Evolutionary conservation across 2,329 filamentous ascomycete genomes (phyloP).

Genomic region (Pseudogymnoascus sp.): DNA sequence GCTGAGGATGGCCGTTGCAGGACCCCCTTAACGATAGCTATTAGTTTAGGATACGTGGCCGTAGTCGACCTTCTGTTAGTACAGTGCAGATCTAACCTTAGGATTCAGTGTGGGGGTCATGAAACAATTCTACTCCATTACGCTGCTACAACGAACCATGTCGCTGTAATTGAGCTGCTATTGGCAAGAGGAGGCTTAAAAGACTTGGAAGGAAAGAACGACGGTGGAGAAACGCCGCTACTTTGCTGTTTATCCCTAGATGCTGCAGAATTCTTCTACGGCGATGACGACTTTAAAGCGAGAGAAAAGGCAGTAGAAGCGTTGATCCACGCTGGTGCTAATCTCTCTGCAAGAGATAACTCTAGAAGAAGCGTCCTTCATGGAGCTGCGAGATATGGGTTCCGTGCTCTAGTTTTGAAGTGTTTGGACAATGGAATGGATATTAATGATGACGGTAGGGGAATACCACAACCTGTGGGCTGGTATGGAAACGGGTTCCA

Average conservation of each 20-base stretch:
- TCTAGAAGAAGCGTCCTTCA: background rate
- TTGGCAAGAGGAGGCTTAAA: background rate
- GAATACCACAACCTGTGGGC: background rate
- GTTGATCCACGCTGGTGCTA: background rate
- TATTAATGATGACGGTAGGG: background rate
- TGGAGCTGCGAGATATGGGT: background rate
- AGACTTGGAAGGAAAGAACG: background rate
- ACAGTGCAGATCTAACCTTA: background rate
- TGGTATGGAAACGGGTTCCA: background rate
- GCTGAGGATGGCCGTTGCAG: background rate
- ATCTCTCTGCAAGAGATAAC: background rate
- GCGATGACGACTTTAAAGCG: background rate
- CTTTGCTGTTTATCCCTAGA: background rate
- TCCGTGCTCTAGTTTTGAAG: background rate
- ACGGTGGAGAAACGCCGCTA: background rate
- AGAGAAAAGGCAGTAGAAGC: background rate
- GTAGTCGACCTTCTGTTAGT: background rate
- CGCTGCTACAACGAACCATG: background rate
- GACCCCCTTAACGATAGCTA: background rate
- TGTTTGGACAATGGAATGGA: background rate
- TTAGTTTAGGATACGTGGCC: background rate
- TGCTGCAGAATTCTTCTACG: background rate
- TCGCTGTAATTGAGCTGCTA: background rate
- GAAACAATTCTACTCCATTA: background rate
- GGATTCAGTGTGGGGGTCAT: background rate